phyloP scores from a whole-genome alignment of 1,139 yeast species.

The Taiozyma sp. region DNA sequence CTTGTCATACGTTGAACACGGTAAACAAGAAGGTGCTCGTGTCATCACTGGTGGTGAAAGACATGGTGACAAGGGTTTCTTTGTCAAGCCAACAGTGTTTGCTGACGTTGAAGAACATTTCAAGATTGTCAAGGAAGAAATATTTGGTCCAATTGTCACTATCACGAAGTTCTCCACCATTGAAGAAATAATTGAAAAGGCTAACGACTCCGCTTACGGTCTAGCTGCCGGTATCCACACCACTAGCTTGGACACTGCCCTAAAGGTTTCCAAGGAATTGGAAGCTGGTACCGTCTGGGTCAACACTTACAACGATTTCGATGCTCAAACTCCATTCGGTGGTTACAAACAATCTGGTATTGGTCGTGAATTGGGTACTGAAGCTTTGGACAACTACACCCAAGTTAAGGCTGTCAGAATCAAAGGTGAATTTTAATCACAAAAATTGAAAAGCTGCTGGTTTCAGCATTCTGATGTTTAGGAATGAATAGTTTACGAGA shows the following conservation, averaged over 20 bases:
- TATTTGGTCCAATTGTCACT: conserved; percentile 73
- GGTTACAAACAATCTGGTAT: conserved; percentile 75
- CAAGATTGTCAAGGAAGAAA: conserved; percentile 49
- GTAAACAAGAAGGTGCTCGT: conserved; percentile 67
- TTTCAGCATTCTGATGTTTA: neutral
- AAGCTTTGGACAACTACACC: conserved; percentile 67
- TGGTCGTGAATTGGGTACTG: conserved; percentile 79
- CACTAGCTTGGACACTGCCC: conserved; percentile 44
- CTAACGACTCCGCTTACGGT: conserved; percentile 71
- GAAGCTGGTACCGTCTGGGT: conserved; percentile 76
- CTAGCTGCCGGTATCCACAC: conserved; percentile 82
- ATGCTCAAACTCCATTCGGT: conserved; percentile 71
- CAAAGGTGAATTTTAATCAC: conserved; percentile 15
- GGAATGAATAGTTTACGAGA: neutral
- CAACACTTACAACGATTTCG: conserved; percentile 72
- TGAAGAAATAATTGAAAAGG: conserved; percentile 59
- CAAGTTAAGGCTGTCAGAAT: conserved; percentile 72
- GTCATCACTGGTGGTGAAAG: conserved; percentile 69
- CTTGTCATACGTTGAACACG: conserved; percentile 64
- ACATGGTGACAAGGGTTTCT: conserved; percentile 57
- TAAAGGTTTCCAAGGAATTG: conserved; percentile 54
- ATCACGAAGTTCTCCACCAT: conserved; percentile 57
- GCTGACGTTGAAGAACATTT: conserved; percentile 57
- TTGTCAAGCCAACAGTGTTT: conserved; percentile 64
- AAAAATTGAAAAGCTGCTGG: neutral